These are phyloP conservation scores for Trypanosoma brucei DNA, from an alignment of 208 protist species.

Conservation along the genomic window DNA sequence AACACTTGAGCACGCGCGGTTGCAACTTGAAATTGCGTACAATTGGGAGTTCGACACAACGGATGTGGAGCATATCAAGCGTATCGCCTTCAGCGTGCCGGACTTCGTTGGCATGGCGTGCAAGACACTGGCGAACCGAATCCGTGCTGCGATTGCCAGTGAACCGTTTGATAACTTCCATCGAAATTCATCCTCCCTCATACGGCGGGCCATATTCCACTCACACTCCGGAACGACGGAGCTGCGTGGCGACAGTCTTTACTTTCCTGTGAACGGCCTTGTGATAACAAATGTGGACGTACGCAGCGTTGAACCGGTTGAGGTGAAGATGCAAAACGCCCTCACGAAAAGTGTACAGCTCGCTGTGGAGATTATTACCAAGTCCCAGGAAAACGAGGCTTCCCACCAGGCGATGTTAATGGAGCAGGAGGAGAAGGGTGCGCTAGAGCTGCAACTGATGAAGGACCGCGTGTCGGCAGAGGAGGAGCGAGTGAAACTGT, in stretches of 20 bases:
- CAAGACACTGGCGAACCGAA: slow-evolving; percentile 91
- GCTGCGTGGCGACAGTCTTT: slow-evolving; percentile 35
- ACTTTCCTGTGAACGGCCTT: slow-evolving; percentile 88
- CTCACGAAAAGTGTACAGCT: slow-evolving; percentile 89
- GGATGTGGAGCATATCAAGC: slow-evolving; percentile 20
- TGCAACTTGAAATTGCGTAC: slow-evolving; percentile 92
- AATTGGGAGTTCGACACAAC: slow-evolving; percentile 93
- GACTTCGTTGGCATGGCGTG: slow-evolving; percentile 96
- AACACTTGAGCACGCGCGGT: slow-evolving; percentile 93
- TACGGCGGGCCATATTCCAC: slow-evolving; percentile 90
- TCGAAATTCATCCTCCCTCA: slow-evolving; percentile 89
- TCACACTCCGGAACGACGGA: slow-evolving; percentile 28
- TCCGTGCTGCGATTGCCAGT: slow-evolving; percentile 88
- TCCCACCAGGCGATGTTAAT: slow-evolving; percentile 68
- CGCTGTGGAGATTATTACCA: slow-evolving; percentile 90
- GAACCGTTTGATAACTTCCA: slow-evolving; percentile 96
- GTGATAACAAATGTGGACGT: slow-evolving; percentile 93
- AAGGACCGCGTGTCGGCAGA: slow-evolving; percentile 57
- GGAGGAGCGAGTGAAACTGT: slow-evolving; percentile 49
- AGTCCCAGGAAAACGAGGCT: slow-evolving; percentile 83
- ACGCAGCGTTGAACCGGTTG: slow-evolving; percentile 91
- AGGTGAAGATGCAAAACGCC: slow-evolving; percentile 78
- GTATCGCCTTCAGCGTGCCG: slow-evolving; percentile 83
- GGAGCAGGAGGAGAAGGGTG: slow-evolving; percentile 72
- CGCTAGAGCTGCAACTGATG: slow-evolving; percentile 72